phyloP scores from a whole-genome alignment of 768 basidiomycete genomes.

The Podaxis sp. region DNA sequence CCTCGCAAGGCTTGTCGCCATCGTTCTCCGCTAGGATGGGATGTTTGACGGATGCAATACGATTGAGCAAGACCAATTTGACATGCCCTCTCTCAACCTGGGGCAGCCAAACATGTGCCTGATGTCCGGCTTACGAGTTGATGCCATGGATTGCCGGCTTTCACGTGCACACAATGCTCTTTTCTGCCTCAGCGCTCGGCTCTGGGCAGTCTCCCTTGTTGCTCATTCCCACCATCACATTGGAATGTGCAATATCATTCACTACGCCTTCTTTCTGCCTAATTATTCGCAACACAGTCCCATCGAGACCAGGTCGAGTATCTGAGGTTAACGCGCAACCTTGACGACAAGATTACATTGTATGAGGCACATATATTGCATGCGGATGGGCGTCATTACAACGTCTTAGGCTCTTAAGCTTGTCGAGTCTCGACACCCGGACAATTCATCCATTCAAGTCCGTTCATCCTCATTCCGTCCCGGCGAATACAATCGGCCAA shows the following conservation, averaged over 20 bases:
- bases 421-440: not conserved
- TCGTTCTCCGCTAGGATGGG: not conserved
- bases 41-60: not conserved
- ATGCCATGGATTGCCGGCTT: constrained; percentile 2
- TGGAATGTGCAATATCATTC: too few relatives aligned
- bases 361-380: too few relatives aligned
- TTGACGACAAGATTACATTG: too few relatives aligned
- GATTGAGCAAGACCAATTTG: not conserved
- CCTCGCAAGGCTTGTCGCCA: not conserved
- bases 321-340: too few relatives aligned
- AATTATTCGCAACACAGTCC: too few relatives aligned
- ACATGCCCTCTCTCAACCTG: not conserved
- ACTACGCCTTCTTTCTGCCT: too few relatives aligned
- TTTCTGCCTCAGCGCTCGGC: too few relatives aligned
- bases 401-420: too few relatives aligned
- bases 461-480: not conserved
- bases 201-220: too few relatives aligned
- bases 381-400: too few relatives aligned
- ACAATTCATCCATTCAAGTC: not conserved
- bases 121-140: not conserved
- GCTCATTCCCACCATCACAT: too few relatives aligned
- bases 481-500: not conserved
- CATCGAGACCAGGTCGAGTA: too few relatives aligned
- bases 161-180: not conserved
- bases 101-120: not conserved